These are phyloP conservation scores for Cordyceps cicadae DNA, from an alignment of 2,329 filamentous ascomycete species.

Conservation along the genomic window DNA sequence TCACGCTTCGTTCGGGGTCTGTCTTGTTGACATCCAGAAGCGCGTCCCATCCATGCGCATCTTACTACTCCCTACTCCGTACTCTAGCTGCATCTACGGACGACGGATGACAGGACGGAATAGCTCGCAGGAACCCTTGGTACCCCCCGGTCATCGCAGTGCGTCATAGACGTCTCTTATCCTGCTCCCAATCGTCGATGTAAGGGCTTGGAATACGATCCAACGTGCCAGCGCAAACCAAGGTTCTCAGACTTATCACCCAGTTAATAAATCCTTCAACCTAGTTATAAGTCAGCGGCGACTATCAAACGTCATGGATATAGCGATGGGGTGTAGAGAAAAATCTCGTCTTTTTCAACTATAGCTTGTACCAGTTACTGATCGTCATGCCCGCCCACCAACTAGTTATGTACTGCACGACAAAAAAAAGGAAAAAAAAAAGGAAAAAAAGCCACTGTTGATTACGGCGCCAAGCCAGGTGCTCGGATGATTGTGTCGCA, in stretches of 20 bases:
- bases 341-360: background rate
- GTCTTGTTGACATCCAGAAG: background rate
- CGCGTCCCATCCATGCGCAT: background rate
- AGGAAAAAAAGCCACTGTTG: slow-evolving; percentile 4
- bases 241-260: background rate
- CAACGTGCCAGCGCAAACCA: background rate
- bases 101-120: background rate
- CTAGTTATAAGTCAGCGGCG: background rate
- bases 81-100: background rate
- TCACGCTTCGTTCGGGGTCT: slow-evolving; percentile 1
- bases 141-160: background rate
- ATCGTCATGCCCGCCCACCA: background rate
- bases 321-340: background rate
- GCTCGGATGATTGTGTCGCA: slow-evolving; percentile 9
- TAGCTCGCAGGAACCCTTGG: background rate
- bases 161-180: slow-evolving; percentile 7
- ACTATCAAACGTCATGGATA: background rate
- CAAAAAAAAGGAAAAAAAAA: too few species aligned
- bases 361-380: background rate
- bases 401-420: background rate
- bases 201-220: background rate
- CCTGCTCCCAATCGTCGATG: background rate
- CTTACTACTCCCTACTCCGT: too few species aligned
- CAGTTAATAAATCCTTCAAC: background rate
- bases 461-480: slow-evolving; percentile 1